Evolutionary conservation across 176 grass and related monocot species (phyloP).

Genomic region (Echinochloa phyllopogon): DNA sequence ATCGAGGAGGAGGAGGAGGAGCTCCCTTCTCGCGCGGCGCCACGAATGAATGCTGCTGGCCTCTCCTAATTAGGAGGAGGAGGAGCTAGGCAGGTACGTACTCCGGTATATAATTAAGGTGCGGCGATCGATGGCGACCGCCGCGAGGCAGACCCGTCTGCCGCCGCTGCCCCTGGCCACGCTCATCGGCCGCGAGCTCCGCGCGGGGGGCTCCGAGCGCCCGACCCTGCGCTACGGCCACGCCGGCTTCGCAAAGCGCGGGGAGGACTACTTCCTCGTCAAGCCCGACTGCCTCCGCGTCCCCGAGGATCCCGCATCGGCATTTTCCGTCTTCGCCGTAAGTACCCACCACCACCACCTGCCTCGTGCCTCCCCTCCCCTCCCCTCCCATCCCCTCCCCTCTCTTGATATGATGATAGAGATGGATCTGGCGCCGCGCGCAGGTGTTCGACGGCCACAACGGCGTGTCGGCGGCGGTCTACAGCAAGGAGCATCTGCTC

Average conservation of each 20-base stretch:
- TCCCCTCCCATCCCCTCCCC: background rate
- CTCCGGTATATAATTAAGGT: background rate
- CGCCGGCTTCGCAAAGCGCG: constrained; percentile 80
- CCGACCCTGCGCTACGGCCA: constrained; percentile 79
- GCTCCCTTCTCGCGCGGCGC: no score
- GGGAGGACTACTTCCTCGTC: constrained; percentile 92
- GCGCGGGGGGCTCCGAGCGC: constrained; percentile 67
- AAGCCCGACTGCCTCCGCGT: constrained; percentile 87
- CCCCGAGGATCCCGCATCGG: constrained; percentile 61
- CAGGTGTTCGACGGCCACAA: constrained; percentile 98
- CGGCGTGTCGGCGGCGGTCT: constrained; percentile 85
- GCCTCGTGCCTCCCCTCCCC: no score
- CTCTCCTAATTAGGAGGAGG: no score
- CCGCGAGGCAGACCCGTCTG: constrained; percentile 31
- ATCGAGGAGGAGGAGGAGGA: no score
- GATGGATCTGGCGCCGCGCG: constrained; percentile 19
- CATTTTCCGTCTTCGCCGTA: constrained; percentile 97
- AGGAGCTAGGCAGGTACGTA: background rate
- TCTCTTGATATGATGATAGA: no score
- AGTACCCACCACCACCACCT: no score
- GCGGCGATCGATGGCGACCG: constrained; percentile 21
- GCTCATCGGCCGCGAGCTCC: constrained; percentile 74
- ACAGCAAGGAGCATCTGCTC: constrained; percentile 87
- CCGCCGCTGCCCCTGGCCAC: constrained; percentile 57
- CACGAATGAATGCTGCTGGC: no score